Percentiles rank a stretch among this genome's conserved stretches.
Conservation (phyloP, 2,329 filamentous ascomycete species). For the Diplodia corticola region DNA sequence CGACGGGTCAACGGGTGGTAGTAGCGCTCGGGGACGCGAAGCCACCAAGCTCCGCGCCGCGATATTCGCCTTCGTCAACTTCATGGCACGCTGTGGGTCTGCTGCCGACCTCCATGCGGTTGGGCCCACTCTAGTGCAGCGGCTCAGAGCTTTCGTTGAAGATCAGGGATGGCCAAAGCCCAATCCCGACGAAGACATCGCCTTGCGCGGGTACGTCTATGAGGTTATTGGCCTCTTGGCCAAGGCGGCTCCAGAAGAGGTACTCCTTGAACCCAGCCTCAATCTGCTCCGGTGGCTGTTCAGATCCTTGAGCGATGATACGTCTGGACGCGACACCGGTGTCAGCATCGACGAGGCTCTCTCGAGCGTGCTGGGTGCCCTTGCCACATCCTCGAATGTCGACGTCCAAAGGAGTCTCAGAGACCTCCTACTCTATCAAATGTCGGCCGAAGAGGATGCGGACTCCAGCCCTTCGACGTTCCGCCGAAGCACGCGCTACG, state of each 20-base stretch:
- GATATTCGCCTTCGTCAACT: slow-evolving; percentile 83
- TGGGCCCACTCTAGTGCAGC: slow-evolving; percentile 66
- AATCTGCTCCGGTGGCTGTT: slow-evolving; percentile 76
- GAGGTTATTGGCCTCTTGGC: slow-evolving; percentile 86
- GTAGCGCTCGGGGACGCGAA: slow-evolving; percentile 60
- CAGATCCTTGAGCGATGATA: slow-evolving; percentile 76
- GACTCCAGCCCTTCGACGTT: background rate
- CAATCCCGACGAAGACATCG: slow-evolving; percentile 56
- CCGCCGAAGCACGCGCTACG: slow-evolving; percentile 68
- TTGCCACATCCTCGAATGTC: slow-evolving; percentile 44
- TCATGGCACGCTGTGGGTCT: slow-evolving; percentile 75
- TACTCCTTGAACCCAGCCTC: slow-evolving; percentile 53
- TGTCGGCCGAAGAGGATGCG: slow-evolving; percentile 30
- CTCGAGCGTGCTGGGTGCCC: slow-evolving; percentile 68
- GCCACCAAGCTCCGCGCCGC: slow-evolving; percentile 77
- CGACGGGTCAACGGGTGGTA: slow-evolving; percentile 44
- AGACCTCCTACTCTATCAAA: slow-evolving; percentile 38
- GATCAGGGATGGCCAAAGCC: slow-evolving; percentile 80
- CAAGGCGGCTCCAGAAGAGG: slow-evolving; percentile 61
- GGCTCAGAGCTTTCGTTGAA: slow-evolving; percentile 72
- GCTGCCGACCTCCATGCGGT: slow-evolving; percentile 62
- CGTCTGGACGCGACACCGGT: slow-evolving; percentile 69
- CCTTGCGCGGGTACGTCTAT: slow-evolving; percentile 77
- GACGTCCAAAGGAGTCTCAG: slow-evolving; percentile 43
- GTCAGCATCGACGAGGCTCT: slow-evolving; percentile 89